Percentiles rank a stretch among this genome's conserved stretches.
These are phyloP conservation scores for Lentinus polychrous DNA, from an alignment of 1,284 basidiomycete genomes.

Conservation along the genomic window DNA sequence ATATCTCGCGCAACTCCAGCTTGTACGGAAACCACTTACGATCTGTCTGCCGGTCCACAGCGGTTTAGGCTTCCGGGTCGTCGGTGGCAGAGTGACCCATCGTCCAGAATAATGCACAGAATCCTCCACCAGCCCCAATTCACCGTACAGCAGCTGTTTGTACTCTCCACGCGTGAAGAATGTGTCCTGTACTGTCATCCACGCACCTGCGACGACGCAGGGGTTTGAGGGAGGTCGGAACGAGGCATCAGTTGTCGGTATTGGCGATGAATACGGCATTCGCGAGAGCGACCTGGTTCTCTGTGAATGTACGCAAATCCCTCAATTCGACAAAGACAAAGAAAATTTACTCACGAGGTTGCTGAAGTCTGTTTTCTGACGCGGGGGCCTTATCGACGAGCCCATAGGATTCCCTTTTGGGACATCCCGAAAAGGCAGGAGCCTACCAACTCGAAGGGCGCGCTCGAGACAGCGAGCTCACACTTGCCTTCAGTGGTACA, in stretches of 20 bases:
- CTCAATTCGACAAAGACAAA: conserved; percentile 7
- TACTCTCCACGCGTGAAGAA: conserved; percentile 97
- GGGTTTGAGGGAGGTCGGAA: conserved; percentile 97
- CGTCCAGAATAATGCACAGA: conserved; percentile 54
- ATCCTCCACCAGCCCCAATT: conserved; percentile 84
- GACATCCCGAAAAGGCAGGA: too few species aligned
- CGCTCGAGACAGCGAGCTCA: too few species aligned
- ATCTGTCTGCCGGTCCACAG: conserved; percentile 99
- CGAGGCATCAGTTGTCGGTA: conserved; percentile 98
- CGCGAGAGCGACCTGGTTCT: conserved; percentile 89
- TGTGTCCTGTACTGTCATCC: conserved; percentile 97
- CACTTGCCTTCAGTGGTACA: too few species aligned
- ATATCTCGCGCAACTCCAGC: conserved; percentile 5
- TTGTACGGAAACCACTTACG: conserved; percentile 44
- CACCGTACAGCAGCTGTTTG: conserved; percentile 94
- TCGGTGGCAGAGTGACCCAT: conserved; percentile 81
- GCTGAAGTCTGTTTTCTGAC: too few species aligned
- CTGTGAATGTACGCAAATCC: conserved; percentile 29
- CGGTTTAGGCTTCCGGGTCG: conserved; percentile 86
- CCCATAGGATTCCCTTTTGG: too few species aligned
- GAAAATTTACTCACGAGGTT: conserved; percentile 90
- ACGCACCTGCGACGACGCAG: conserved; percentile 96
- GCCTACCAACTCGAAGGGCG: too few species aligned
- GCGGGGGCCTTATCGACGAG: too few species aligned
- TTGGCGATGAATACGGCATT: conserved; percentile 95